Conservation (phyloP, 2,329 filamentous ascomycete genomes). For the Lachnellula hyalina region DNA sequence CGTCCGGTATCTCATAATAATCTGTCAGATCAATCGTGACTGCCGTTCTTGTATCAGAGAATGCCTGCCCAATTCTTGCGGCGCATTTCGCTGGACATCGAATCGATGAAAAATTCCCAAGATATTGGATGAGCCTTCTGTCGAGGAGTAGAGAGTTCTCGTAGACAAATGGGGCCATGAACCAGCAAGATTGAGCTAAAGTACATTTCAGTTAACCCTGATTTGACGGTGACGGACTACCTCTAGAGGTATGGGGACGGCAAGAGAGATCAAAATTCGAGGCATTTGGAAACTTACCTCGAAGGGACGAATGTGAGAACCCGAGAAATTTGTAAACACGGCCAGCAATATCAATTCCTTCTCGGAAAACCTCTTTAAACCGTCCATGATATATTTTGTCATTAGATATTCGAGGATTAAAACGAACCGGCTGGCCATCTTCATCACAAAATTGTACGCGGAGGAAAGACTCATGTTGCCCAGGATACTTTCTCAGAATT, state of each 20-base stretch:
- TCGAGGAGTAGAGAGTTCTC: slow-evolving; percentile 32
- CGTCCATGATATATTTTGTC: slow-evolving; percentile 48
- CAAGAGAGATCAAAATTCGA: background rate
- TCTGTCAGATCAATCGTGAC: slow-evolving; percentile 40
- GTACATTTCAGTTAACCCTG: background rate
- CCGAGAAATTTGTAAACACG: slow-evolving; percentile 63
- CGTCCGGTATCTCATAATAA: slow-evolving; percentile 41
- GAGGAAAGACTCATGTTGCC: slow-evolving; percentile 58
- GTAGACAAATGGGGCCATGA: slow-evolving; percentile 44
- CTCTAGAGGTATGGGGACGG: too few species aligned
- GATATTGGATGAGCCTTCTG: slow-evolving; percentile 36
- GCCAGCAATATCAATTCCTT: slow-evolving; percentile 59
- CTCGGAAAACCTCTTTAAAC: slow-evolving; percentile 54
- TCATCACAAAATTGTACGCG: slow-evolving; percentile 73
- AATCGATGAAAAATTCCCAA: slow-evolving; percentile 48
- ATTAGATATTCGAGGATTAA: slow-evolving; percentile 47
- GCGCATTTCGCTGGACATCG: slow-evolving; percentile 51
- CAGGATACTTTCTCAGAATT: slow-evolving; percentile 60
- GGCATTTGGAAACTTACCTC: slow-evolving; percentile 28
- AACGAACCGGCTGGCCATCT: slow-evolving; percentile 57
- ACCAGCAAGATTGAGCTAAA: slow-evolving; percentile 62
- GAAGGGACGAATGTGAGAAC: slow-evolving; percentile 73
- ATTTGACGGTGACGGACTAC: too few species aligned
- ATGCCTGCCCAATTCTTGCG: slow-evolving; percentile 59
- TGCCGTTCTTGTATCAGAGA: slow-evolving; percentile 67